phyloP scores from a whole-genome alignment of 345 rosid species.

The Lenwebbia sp. region DNA sequence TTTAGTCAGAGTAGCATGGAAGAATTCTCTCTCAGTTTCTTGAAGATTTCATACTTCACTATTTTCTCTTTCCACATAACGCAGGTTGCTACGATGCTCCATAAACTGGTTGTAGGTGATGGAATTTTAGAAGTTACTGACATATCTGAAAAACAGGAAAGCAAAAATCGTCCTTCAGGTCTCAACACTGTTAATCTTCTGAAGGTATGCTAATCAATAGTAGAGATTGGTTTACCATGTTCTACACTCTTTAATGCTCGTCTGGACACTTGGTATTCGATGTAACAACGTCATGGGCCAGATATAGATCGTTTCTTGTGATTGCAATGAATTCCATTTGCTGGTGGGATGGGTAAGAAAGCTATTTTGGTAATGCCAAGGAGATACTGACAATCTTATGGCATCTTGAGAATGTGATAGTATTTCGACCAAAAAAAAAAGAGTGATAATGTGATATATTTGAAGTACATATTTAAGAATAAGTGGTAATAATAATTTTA shows the following conservation, averaged over 20 bases:
- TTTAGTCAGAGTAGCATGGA: neutral
- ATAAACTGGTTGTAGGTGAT: slow-evolving; percentile 60
- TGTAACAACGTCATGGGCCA: neutral
- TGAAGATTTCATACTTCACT: neutral
- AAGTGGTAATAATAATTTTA: neutral
- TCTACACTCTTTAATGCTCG: neutral
- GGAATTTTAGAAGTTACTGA: slow-evolving; percentile 60
- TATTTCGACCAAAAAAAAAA: neutral
- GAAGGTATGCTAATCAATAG: slow-evolving; percentile 45
- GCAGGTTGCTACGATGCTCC: slow-evolving; percentile 78
- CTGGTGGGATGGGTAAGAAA: neutral
- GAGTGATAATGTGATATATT: neutral
- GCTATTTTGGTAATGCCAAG: neutral
- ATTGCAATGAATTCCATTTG: neutral
- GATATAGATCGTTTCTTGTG: neutral
- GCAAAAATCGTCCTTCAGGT: slow-evolving; percentile 77
- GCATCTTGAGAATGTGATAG: neutral
- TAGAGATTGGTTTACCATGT: neutral
- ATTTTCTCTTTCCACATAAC: slow-evolving; percentile 7
- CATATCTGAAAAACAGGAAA: slow-evolving; percentile 72
- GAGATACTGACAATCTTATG: neutral
- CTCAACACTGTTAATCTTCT: slow-evolving; percentile 90
- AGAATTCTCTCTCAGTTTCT: neutral
- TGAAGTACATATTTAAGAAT: neutral
- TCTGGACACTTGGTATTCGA: neutral